phyloP scores from a whole-genome alignment of 257 asterid genomes.

The Solanum medicagineum region DNA sequence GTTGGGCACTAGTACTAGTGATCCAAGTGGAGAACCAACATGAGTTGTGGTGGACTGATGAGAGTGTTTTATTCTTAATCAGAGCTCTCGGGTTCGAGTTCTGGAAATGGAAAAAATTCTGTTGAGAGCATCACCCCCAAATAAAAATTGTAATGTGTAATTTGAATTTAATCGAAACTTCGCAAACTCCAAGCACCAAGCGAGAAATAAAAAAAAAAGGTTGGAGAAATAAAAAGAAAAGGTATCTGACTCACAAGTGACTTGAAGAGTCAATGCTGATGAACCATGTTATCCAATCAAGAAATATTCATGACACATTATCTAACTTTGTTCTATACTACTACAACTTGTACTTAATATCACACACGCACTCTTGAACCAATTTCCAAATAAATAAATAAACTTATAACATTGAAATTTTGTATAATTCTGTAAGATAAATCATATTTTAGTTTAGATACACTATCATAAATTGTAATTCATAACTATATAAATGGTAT shows the following conservation, averaged over 20 bases:
- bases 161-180: too few relatives aligned
- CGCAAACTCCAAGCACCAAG: accelerated
- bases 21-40: background rate
- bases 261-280: background rate
- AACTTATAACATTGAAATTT: too few relatives aligned
- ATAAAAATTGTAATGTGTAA: accelerated
- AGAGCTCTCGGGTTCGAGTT: too few relatives aligned
- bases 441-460: too few relatives aligned
- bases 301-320: background rate
- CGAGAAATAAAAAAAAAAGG: too few relatives aligned
- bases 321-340: background rate
- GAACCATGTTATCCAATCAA: background rate
- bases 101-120: too few relatives aligned
- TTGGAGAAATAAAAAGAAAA: background rate
- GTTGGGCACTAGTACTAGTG: background rate
- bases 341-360: background rate
- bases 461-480: too few relatives aligned
- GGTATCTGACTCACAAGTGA: background rate
- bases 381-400: background rate
- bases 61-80: too few relatives aligned
- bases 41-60: too few relatives aligned
- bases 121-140: too few relatives aligned
- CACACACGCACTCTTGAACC: background rate
- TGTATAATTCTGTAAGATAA: too few relatives aligned
- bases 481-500: too few relatives aligned